Evolutionary conservation across 192 early-diverging fungal genomes (phyloP).

Genomic region (Globomyces pollinis-pini): DNA sequence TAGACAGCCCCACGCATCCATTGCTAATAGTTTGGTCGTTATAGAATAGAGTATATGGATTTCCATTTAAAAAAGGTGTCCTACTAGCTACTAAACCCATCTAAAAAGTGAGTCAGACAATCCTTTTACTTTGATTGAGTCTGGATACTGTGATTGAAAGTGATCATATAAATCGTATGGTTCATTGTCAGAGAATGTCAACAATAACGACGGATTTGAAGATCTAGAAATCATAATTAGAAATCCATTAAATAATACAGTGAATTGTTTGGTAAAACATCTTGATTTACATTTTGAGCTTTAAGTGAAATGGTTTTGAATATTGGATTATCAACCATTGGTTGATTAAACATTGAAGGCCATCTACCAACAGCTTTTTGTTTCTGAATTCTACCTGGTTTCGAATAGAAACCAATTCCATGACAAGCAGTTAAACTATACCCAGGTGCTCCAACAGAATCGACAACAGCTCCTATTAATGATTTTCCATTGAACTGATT

Average conservation of each 20-base stretch:
- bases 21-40: conserved; percentile 16
- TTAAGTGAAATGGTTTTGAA: not conserved
- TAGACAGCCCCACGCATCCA: conserved; percentile 20
- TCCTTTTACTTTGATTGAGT: conserved; percentile 11
- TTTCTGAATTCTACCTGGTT: not conserved
- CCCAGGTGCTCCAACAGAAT: not conserved
- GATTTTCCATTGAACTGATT: not conserved
- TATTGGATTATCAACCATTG: not conserved
- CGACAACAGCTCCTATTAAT: conserved; percentile 2
- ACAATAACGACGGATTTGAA: not conserved
- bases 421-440: not conserved
- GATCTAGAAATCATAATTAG: not conserved
- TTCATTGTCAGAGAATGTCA: conserved; percentile 25
- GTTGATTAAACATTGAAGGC: not conserved
- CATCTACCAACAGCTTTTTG: conserved; percentile 19
- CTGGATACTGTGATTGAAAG: not conserved
- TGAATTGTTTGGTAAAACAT: not conserved
- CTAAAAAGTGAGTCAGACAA: not conserved
- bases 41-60: conserved; percentile 26
- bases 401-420: not conserved
- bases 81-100: conserved; percentile 16
- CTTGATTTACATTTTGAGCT: not conserved
- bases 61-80: conserved; percentile 30
- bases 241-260: not conserved
- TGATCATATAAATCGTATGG: conserved; percentile 17